Conservation (phyloP, 805 yeast genomes). For the Saccharomycopsis olivae region DNA sequence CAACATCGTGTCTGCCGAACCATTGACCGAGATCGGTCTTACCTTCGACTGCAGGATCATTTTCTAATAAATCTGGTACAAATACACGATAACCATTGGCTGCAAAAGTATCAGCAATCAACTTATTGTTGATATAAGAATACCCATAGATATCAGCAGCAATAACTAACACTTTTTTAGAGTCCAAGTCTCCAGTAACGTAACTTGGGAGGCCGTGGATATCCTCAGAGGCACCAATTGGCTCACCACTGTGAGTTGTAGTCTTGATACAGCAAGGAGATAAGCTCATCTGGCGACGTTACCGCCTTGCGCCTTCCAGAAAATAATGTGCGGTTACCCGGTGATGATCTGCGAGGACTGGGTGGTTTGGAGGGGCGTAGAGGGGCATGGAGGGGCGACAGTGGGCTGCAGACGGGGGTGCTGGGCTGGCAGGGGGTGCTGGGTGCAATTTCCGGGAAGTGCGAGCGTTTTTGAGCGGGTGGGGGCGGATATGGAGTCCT, state of each 20-base stretch:
- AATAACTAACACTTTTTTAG: conserved; percentile 38
- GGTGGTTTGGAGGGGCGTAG: no score
- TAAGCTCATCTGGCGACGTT: no score
- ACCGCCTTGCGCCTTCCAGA: no score
- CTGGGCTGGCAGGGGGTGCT: no score
- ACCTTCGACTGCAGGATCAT: conserved; percentile 31
- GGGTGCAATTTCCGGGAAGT: no score
- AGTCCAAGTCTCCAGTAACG: conserved; percentile 31
- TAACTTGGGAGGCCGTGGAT: conserved; percentile 13
- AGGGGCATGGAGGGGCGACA: no score
- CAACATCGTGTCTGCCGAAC: neutral
- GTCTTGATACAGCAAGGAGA: conserved; percentile 12
- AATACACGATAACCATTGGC: conserved; percentile 51
- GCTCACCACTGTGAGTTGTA: conserved; percentile 10
- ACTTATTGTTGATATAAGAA: conserved; percentile 41
- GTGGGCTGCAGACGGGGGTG: no score
- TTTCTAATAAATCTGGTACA: conserved; percentile 62
- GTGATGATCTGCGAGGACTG: no score
- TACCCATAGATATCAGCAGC: conserved; percentile 65
- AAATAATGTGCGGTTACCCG: no score
- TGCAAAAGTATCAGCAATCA: conserved; percentile 62
- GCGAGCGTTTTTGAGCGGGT: no score
- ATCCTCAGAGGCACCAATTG: conserved; percentile 3
- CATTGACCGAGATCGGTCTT: neutral
- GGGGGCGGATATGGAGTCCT: no score